Evolutionary conservation across 2,329 filamentous ascomycete species (phyloP).

Genomic region (Colletotrichum scovillei): DNA sequence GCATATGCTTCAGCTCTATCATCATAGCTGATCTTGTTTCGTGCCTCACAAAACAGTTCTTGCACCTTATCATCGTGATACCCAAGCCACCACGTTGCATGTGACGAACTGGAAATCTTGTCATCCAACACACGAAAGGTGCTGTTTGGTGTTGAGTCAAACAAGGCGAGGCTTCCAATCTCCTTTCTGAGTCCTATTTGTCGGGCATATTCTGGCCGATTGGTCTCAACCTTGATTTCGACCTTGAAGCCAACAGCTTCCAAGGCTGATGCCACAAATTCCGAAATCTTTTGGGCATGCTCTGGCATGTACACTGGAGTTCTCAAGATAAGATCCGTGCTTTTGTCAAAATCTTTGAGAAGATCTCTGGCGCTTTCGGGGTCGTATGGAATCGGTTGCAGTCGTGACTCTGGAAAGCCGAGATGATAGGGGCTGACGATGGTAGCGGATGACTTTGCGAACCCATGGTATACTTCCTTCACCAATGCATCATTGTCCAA

Average conservation of each 20-base stretch:
- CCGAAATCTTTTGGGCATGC: slow-evolving; percentile 17
- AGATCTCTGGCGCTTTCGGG: neutral
- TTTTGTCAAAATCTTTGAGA: neutral
- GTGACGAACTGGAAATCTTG: slow-evolving; percentile 16
- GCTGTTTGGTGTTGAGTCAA: slow-evolving; percentile 19
- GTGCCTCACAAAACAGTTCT: neutral
- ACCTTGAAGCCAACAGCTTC: neutral
- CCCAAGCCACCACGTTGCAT: slow-evolving; percentile 14
- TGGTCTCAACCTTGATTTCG: slow-evolving; percentile 4
- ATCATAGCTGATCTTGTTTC: neutral
- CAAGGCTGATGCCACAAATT: slow-evolving; percentile 7
- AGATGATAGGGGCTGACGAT: slow-evolving; percentile 17
- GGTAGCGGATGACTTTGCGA: slow-evolving; percentile 6
- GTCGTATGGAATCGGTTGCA: neutral
- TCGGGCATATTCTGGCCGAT: slow-evolving; percentile 16
- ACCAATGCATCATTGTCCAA: slow-evolving; percentile 12
- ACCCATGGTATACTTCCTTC: slow-evolving; percentile 9
- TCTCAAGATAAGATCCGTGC: neutral
- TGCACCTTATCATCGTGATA: slow-evolving; percentile 18
- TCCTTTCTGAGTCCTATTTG: slow-evolving; percentile 20
- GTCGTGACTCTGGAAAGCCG: neutral
- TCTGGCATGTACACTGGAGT: slow-evolving; percentile 20
- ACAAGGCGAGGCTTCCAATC: slow-evolving; percentile 8
- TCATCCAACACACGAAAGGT: slow-evolving; percentile 18
- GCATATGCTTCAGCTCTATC: slow-evolving; percentile 7